Percentiles rank a stretch among this genome's conserved stretches.
Evolutionary conservation across 805 yeast genomes (phyloP).

Genomic region (Saccharomycopsis selenospora): DNA sequence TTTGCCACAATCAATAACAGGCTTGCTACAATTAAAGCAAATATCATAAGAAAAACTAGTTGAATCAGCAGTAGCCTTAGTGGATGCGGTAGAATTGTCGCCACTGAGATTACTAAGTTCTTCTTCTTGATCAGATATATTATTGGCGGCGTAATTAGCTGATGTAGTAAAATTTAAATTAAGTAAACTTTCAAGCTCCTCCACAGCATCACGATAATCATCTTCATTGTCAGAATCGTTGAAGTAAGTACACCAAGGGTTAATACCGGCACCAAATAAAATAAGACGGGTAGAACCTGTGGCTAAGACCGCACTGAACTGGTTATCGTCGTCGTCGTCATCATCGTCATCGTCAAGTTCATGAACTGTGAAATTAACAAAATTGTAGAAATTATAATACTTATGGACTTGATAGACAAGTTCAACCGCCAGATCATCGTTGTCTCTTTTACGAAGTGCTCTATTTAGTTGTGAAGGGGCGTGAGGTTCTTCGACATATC

Average conservation of each 20-base stretch:
- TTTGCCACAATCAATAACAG: neutral
- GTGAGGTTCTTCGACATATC: neutral
- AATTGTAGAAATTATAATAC: conserved; percentile 1
- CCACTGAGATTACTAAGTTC: neutral
- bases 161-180: neutral
- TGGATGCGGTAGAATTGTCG: neutral
- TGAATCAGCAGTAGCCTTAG: too few species aligned
- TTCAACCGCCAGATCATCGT: neutral
- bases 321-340: too few species aligned
- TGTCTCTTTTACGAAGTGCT: neutral
- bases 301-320: conserved; percentile 1
- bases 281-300: neutral
- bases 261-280: neutral
- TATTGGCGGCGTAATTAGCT: neutral
- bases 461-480: neutral
- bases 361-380: neutral
- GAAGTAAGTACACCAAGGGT: neutral
- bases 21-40: neutral
- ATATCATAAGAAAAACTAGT: neutral
- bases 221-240: neutral
- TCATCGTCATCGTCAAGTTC: too few species aligned
- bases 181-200: neutral
- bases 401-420: neutral
- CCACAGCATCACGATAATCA: neutral
- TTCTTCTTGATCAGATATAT: neutral